These are phyloP conservation scores for Lasiodiplodia sp. DNA, from an alignment of 2,329 filamentous ascomycete genomes.

Conservation along the genomic window DNA sequence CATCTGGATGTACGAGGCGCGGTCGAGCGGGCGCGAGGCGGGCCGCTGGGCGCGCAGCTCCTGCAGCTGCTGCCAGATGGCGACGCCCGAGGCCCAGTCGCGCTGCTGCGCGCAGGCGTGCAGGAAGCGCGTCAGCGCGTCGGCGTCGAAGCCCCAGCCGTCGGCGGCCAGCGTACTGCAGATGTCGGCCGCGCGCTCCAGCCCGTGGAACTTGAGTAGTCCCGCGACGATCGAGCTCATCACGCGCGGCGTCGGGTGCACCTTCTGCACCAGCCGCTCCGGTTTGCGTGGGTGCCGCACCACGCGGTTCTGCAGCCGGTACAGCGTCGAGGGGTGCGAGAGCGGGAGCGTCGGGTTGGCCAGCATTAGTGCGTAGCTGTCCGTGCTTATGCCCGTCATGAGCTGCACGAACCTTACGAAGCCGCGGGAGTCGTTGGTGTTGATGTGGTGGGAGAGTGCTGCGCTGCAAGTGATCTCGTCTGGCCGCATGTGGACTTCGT, in stretches of 20 bases:
- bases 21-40: constrained; percentile 11
- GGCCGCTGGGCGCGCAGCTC: constrained; percentile 34
- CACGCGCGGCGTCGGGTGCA: constrained; percentile 54
- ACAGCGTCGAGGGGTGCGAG: background rate
- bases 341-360: constrained; percentile 48
- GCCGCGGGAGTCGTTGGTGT: constrained; percentile 37
- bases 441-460: constrained; percentile 51
- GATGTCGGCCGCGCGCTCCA: constrained; percentile 52
- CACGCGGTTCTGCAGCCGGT: constrained; percentile 15
- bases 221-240: constrained; percentile 52
- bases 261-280: constrained; percentile 51
- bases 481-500: constrained; percentile 50
- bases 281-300: constrained; percentile 32
- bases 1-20: constrained; percentile 22
- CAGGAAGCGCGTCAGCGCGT: constrained; percentile 49
- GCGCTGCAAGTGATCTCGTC: constrained; percentile 55
- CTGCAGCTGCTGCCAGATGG: constrained; percentile 54
- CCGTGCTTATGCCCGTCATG: constrained; percentile 50
- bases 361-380: constrained; percentile 46
- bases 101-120: constrained; percentile 48
- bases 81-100: constrained; percentile 47
- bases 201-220: constrained; percentile 53
- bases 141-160: constrained; percentile 55
- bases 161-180: constrained; percentile 52
- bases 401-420: constrained; percentile 51